Evolutionary conservation across 495 filamentous ascomycete species (phyloP).

Genomic region (Lophiostoma macrostomum): DNA sequence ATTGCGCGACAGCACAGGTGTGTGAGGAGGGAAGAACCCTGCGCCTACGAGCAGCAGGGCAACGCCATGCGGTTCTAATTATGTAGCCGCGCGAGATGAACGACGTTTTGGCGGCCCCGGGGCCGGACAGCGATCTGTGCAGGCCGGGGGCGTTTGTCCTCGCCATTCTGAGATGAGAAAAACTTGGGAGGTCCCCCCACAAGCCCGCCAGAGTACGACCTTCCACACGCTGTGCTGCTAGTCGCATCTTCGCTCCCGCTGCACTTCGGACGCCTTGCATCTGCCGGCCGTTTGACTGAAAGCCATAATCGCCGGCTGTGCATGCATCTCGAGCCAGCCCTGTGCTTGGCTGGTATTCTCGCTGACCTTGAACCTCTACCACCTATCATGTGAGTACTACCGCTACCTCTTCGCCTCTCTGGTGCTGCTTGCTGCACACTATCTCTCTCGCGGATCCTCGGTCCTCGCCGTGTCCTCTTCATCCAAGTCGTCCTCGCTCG

Average conservation of each 20-base stretch:
- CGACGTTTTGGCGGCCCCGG: no score
- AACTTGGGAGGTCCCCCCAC: no score
- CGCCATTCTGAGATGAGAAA: no score
- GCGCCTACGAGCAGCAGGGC: background rate
- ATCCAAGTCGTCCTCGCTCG: background rate
- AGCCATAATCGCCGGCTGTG: background rate
- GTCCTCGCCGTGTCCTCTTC: no score
- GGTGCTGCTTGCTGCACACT: slow-evolving; percentile 13
- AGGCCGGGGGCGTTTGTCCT: no score
- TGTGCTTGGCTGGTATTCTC: no score
- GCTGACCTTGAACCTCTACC: background rate
- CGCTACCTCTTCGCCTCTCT: slow-evolving; percentile 9
- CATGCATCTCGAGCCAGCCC: slow-evolving; percentile 17
- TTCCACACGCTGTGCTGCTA: no score
- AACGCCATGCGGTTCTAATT: slow-evolving; percentile 10
- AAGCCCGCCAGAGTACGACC: no score
- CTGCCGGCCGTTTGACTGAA: background rate
- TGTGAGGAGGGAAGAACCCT: background rate
- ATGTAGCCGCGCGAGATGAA: background rate
- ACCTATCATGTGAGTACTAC: slow-evolving; percentile 23
- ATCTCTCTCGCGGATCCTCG: slow-evolving; percentile 14
- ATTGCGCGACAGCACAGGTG: slow-evolving; percentile 13
- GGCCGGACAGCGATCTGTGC: no score
- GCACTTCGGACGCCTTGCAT: background rate
- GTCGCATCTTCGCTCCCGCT: no score